Evolutionary conservation across 2,329 filamentous ascomycete genomes (phyloP).

Genomic region (Uncinocarpus reesii): DNA sequence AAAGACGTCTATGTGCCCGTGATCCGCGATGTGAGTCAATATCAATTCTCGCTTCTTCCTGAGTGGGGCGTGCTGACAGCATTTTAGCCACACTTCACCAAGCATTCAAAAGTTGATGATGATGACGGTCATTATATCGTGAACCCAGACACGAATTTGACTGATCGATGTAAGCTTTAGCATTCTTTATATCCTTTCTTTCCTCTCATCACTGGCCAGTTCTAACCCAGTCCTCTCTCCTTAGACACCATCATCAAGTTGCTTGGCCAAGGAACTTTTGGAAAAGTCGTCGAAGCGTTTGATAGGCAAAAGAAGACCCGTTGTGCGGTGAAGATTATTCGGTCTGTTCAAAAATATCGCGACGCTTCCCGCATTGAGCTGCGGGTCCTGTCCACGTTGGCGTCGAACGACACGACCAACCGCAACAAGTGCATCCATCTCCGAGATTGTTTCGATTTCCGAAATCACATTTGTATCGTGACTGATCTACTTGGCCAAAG

Average conservation of each 20-base stretch:
- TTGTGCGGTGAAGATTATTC: conserved; percentile 95
- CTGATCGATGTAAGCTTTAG: conserved; percentile 67
- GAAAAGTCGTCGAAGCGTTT: conserved; percentile 89
- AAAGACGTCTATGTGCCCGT: conserved; percentile 60
- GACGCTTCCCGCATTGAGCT: conserved; percentile 93
- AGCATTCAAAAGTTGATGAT: conserved; percentile 72
- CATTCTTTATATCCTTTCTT: neutral
- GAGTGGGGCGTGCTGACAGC: neutral
- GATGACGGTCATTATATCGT: conserved; percentile 97
- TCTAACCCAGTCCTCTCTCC: conserved; percentile 5
- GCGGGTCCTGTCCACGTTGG: conserved; percentile 79
- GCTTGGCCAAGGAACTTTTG: conserved; percentile 93
- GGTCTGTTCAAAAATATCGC: conserved; percentile 95
- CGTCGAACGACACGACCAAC: conserved; percentile 83
- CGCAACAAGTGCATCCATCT: conserved; percentile 95
- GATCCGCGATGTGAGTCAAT: conserved; percentile 46
- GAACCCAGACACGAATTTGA: conserved; percentile 71
- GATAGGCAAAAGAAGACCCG: conserved; percentile 66
- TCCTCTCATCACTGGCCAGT: neutral
- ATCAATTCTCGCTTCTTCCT: neutral
- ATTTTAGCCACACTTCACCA: conserved; percentile 37
- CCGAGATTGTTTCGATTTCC: conserved; percentile 91
- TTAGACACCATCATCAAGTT: conserved; percentile 79
- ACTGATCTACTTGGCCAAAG: conserved; percentile 77
- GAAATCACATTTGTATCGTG: conserved; percentile 87